These are phyloP conservation scores for Nakazawaea ambrosiae DNA, from an alignment of 805 yeast genomes.

Conservation along the genomic window DNA sequence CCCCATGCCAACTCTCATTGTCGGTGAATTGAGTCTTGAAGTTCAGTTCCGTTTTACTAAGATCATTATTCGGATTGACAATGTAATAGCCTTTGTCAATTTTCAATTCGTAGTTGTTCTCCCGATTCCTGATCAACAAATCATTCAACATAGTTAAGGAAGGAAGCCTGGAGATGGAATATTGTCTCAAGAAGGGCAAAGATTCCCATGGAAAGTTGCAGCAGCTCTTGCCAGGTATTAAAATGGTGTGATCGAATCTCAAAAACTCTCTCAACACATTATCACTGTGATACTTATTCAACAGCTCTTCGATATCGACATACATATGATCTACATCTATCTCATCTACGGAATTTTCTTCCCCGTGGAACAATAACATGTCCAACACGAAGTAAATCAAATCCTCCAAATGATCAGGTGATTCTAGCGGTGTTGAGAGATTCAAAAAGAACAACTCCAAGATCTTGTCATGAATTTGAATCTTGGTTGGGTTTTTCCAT, in stretches of 20 bases:
- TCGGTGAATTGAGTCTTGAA: constrained; percentile 39
- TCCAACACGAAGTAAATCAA: constrained; percentile 58
- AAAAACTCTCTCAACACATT: constrained; percentile 5
- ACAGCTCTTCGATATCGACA: constrained; percentile 41
- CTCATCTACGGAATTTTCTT: constrained; percentile 57
- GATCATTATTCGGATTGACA: constrained; percentile 79
- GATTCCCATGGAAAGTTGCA: constrained; percentile 90
- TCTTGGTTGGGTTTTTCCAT: constrained; percentile 7
- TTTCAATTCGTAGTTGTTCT: constrained; percentile 12
- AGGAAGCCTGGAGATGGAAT: constrained; percentile 71
- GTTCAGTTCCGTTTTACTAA: constrained; percentile 54
- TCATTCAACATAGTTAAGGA: constrained; percentile 42
- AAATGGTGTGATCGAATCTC: constrained; percentile 47
- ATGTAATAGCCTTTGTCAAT: constrained; percentile 45
- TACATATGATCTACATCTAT: constrained; percentile 51
- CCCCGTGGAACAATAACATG: constrained; percentile 54
- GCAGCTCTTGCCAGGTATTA: constrained; percentile 63
- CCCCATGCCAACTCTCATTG: constrained; percentile 43
- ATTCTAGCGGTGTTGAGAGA: constrained; percentile 30
- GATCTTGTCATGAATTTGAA: constrained; percentile 32
- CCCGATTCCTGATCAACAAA: constrained; percentile 22
- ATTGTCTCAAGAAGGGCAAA: constrained; percentile 42
- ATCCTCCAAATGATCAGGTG: constrained; percentile 46
- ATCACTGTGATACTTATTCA: constrained; percentile 25
- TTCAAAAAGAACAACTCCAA: constrained; percentile 46